phyloP scores from a whole-genome alignment of 1,284 basidiomycete genomes.

The Malassezia globosa region DNA sequence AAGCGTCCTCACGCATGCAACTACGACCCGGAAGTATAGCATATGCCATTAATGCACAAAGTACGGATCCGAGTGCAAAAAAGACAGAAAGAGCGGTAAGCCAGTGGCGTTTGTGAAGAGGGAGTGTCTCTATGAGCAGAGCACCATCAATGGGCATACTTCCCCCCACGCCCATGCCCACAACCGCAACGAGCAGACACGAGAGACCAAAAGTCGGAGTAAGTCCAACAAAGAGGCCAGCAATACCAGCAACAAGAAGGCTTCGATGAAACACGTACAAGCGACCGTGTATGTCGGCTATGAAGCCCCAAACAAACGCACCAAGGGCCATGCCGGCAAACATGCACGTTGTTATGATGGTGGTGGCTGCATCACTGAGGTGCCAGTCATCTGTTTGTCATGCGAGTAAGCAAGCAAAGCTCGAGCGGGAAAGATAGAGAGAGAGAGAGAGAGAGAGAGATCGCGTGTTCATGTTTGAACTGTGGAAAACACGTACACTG shows the following conservation, averaged over 20 bases:
- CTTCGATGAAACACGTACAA: slow-evolving; percentile 83
- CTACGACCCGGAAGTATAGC: slow-evolving; percentile 21
- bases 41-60: slow-evolving; percentile 22
- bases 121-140: slow-evolving; percentile 83
- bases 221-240: slow-evolving; percentile 65
- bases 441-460: no score
- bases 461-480: no score
- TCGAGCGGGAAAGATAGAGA: no score
- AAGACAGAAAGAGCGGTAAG: slow-evolving; percentile 91
- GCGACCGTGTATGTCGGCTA: slow-evolving; percentile 56
- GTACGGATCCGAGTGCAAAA: slow-evolving; percentile 35
- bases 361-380: slow-evolving; percentile 64
- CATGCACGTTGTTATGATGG: slow-evolving; percentile 64
- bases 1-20: background rate
- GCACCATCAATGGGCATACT: slow-evolving; percentile 90
- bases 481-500: slow-evolving; percentile 65
- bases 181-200: slow-evolving; percentile 68
- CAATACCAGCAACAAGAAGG: slow-evolving; percentile 74
- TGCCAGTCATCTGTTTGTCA: slow-evolving; percentile 53
- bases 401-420: no score
- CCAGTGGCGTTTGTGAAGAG: slow-evolving; percentile 76
- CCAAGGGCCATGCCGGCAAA: slow-evolving; percentile 94
- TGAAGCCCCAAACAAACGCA: slow-evolving; percentile 53
- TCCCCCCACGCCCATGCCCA: slow-evolving; percentile 76
- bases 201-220: slow-evolving; percentile 62